phyloP scores from a whole-genome alignment of 345 rosid species.

The Erysimum cheiranthoides region DNA sequence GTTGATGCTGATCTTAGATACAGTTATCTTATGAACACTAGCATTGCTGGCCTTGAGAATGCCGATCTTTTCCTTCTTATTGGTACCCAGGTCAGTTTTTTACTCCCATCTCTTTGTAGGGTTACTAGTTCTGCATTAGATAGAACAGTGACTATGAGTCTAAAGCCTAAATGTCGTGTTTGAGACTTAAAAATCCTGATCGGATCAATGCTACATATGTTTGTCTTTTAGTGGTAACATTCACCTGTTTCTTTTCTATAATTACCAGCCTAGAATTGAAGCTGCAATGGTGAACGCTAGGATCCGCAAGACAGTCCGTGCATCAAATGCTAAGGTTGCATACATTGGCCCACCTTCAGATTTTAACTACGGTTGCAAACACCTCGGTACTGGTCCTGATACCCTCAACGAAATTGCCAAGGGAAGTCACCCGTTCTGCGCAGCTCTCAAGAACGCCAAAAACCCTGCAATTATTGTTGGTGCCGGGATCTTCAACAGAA shows the following conservation, averaged over 20 bases:
- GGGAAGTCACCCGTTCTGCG: conserved; percentile 75
- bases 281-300: conserved; percentile 98
- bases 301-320: conserved; percentile 83
- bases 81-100: conserved; percentile 78
- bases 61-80: conserved; percentile 91
- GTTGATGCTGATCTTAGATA: conserved; percentile 89
- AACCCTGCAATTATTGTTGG: conserved; percentile 91
- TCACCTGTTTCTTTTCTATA: conserved; percentile 19
- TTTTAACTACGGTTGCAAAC: conserved; percentile 76
- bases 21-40: conserved; percentile 83
- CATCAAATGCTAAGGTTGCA: conserved; percentile 79
- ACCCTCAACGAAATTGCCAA: conserved; percentile 74
- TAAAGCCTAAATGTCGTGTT: neutral
- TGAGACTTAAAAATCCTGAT: neutral
- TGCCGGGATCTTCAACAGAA: conserved; percentile 80
- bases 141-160: neutral
- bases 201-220: neutral
- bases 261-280: conserved; percentile 88
- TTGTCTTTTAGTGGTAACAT: neutral
- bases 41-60: conserved; percentile 88
- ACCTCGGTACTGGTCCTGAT: conserved; percentile 85
- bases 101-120: neutral
- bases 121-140: neutral
- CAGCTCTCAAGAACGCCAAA: conserved; percentile 69
- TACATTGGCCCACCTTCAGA: conserved; percentile 81